Evolutionary conservation across 768 basidiomycete genomes (phyloP), one percentile per base, ranked within the genome.

Genomic region (Panaeolus cyanescens): DNA sequence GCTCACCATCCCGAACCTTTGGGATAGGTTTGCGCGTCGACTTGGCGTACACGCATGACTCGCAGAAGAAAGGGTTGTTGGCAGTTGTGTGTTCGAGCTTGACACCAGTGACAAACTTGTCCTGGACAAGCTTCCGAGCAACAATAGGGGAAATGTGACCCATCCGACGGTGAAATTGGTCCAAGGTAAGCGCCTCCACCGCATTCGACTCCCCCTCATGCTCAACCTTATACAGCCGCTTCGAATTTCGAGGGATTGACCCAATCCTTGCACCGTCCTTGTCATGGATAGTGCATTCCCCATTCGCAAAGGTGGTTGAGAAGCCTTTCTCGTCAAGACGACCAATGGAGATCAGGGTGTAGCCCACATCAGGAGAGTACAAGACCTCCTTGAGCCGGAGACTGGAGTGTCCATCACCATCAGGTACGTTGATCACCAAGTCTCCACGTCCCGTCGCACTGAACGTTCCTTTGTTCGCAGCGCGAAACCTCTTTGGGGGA

Each of bases 31-130:
- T 70, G 2, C 64, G 55, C 15, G 67, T 67, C 19, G 65, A 55
- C 62, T 79, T 77, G 22, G 69, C 74, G 25, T 68, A 68, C 37
- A 63, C 55, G 58, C 76, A 77, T 2, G 72, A 59, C 19, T 68
- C 70, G 60, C 74, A 75, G 5, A 57, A 78, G 5, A 79, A 62
- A 1, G 79, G 72, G 6, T 76, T 79, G 62, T 76, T 78, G 3
- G 74, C 71, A 7, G 77, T 69, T n/a, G n/a, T n/a, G n/a, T n/a
- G n/a, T 19, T 77, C 73, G 0, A 74, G 75, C 19, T 19, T 20
- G 5, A 40, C 19, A 19, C 39, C 39, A 6, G n/a, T 40, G n/a
- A 40, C 39, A 8, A 40, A 32, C 28, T 62, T 64, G 32, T 73
- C 64, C 56, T 68, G 64, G 12, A 73, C 70, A 56, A 73, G 57